These are phyloP conservation scores for Benincasa hispida DNA, from an alignment of 306 rosid species.

Conservation along the genomic window DNA sequence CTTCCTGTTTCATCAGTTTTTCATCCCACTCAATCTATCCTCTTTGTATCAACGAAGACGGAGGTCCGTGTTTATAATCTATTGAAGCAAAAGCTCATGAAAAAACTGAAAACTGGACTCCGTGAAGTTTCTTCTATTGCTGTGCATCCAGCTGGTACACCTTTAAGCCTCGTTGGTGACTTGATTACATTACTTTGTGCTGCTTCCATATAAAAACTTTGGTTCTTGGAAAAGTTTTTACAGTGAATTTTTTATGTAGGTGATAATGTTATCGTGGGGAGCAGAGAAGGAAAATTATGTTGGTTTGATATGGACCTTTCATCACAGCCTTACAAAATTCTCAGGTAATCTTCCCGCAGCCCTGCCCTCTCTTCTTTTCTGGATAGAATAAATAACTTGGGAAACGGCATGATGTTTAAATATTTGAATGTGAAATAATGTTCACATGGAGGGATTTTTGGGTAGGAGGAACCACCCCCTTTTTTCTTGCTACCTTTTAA, in stretches of 20 bases:
- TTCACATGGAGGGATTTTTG: not conserved
- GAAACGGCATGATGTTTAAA: not conserved
- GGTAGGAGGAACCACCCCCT: not conserved
- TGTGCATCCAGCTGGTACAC: conserved; percentile 80
- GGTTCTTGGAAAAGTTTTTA: not conserved
- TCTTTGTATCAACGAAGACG: conserved; percentile 70
- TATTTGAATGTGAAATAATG: not conserved
- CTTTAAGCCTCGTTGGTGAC: not conserved
- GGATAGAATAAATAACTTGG: not conserved
- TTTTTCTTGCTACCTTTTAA: not conserved
- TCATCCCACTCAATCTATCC: conserved; percentile 69
- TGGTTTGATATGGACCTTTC: conserved; percentile 99
- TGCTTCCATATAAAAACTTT: not conserved
- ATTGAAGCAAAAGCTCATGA: conserved; percentile 40
- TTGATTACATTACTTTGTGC: not conserved
- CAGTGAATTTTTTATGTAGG: conserved; percentile 32
- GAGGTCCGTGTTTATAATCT: conserved; percentile 67
- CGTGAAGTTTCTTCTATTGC: conserved; percentile 80
- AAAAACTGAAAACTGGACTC: conserved; percentile 81
- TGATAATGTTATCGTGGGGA: conserved; percentile 90
- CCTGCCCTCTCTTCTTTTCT: not conserved
- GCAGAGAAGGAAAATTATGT: conserved; percentile 89
- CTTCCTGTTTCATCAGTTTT: conserved; percentile 73
- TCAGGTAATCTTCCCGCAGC: conserved; percentile 39
- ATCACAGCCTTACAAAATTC: conserved; percentile 61